Base-by-base conservation (phyloP, 1,284 basidiomycete genomes). In the Leucoagaricus sp. region DNA sequence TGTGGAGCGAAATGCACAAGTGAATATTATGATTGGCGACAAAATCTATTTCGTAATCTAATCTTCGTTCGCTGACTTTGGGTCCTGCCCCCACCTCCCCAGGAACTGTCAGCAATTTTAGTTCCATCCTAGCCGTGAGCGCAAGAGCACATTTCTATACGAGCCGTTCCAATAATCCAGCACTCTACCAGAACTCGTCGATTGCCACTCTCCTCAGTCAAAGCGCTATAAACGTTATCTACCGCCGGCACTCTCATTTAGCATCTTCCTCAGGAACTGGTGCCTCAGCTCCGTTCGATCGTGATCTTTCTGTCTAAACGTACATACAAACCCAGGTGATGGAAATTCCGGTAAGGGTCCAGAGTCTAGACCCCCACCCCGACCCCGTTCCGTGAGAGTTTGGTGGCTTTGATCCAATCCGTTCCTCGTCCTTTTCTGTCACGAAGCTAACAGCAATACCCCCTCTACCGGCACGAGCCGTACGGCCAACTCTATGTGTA, bases 401-500 rank as follows among this genome's bases (percentile, higher is more conserved):
- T 79, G 60, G 67, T 75, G 54, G 68, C 74, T 68, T 94, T 94
- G 60, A 86, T 77, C 68, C 76, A 34, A 99, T 83, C 47, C 91
- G 79, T 61, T 94, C 87, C 64, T 97, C 93, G 67, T 99, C 96
- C 44, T 85, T 78, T 73, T 99, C 96, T 2, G 95, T 97, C 53
- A 99, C 92, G 67, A 99, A 93, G 64, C 94, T 98, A 44, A 99
- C 82, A 0, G 94, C 94, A 55, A 94, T 80, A 68, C 97, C 97
- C 3, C 86, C 87, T 65, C 86, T 83, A 4, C 96, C 96, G n/a
- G 91, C 93, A 67, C 97, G 88, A 29, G 96, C 97, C 12, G 97
- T 99, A 65, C 97, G 79, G 38, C 90, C 89, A 10, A 91, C 89
- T n/a, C 88, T 81, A 71, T 92, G 89, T 10, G 87, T 91, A 68